These are phyloP conservation scores for Nannochloropsis gaditana DNA, from an alignment of 108 stramenopile genomes.

Conservation along the genomic window DNA sequence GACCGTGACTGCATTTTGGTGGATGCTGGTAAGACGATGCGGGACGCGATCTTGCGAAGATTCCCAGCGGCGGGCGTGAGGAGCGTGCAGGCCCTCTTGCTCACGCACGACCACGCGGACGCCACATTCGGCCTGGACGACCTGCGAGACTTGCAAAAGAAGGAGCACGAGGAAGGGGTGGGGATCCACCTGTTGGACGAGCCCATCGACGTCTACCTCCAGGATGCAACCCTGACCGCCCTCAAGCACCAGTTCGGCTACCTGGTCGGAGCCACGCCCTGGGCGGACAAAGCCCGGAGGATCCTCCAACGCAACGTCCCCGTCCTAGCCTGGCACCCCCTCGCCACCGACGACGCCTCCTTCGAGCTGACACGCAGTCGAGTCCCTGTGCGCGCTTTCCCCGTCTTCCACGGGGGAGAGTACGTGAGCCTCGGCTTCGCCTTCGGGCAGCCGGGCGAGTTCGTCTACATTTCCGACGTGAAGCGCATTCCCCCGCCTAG, in stretches of 20 bases:
- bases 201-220: slow-evolving; percentile 26
- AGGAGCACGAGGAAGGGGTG: slow-evolving; percentile 18
- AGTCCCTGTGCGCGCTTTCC: slow-evolving; percentile 22
- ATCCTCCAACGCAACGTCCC: slow-evolving; percentile 29
- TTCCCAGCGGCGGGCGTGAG: slow-evolving; percentile 20
- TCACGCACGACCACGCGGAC: slow-evolving; percentile 41
- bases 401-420: slow-evolving; percentile 31
- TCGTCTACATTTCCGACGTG: slow-evolving; percentile 38
- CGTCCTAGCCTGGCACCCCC: neutral
- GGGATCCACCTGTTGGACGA: slow-evolving; percentile 18
- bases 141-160: slow-evolving; percentile 28
- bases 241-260: slow-evolving; percentile 21
- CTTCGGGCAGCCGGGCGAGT: slow-evolving; percentile 26
- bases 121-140: slow-evolving; percentile 39
- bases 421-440: slow-evolving; percentile 30
- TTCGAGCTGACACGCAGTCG: neutral
- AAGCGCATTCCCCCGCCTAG: slow-evolving; percentile 19
- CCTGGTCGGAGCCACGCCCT: neutral
- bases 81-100: slow-evolving; percentile 22
- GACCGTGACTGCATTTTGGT: slow-evolving; percentile 29
- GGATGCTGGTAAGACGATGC: slow-evolving; percentile 36
- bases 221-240: slow-evolving; percentile 12
- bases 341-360: neutral
- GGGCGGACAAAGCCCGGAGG: slow-evolving; percentile 19
- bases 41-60: slow-evolving; percentile 18